phyloP scores from a whole-genome alignment of 768 basidiomycete genomes.

The Mrakia blollopis region DNA sequence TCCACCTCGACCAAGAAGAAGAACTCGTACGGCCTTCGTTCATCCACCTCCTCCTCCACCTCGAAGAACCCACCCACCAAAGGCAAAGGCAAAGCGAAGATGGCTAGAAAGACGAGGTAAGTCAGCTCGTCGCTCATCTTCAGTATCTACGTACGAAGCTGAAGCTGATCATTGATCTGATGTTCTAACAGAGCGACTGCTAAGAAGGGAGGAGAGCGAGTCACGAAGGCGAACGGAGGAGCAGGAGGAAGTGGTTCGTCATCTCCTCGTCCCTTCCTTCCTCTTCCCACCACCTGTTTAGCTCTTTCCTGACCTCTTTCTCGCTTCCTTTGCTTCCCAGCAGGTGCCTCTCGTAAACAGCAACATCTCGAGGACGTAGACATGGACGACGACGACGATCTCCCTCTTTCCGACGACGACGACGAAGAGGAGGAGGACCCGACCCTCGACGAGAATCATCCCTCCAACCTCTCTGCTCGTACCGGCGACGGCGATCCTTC shows the following conservation, averaged over 20 bases:
- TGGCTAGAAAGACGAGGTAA: conserved; percentile 22
- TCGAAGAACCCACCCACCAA: background rate
- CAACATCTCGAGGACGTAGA: conserved; percentile 13
- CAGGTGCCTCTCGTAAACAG: conserved; percentile 24
- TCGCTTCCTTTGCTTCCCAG: background rate
- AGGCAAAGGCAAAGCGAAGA: conserved; percentile 17
- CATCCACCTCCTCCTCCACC: conserved; percentile 2
- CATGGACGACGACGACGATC: conserved; percentile 25
- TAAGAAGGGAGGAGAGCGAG: background rate
- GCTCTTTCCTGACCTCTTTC: background rate
- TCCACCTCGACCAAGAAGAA: conserved; percentile 11
- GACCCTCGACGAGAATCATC: conserved; percentile 40
- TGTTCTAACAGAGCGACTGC: background rate
- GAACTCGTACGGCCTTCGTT: conserved; percentile 17
- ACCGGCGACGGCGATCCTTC: conserved; percentile 35
- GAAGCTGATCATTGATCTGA: background rate
- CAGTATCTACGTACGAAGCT: background rate
- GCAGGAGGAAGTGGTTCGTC: conserved; percentile 15
- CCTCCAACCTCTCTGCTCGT: conserved; percentile 39
- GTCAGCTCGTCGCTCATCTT: background rate
- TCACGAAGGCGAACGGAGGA: background rate
- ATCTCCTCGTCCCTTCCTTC: background rate
- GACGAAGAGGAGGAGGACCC: conserved; percentile 38
- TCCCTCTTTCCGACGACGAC: conserved; percentile 25
- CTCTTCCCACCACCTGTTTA: too few species aligned